Conservation (phyloP, 345 rosid genomes). For the Firmiana major region DNA sequence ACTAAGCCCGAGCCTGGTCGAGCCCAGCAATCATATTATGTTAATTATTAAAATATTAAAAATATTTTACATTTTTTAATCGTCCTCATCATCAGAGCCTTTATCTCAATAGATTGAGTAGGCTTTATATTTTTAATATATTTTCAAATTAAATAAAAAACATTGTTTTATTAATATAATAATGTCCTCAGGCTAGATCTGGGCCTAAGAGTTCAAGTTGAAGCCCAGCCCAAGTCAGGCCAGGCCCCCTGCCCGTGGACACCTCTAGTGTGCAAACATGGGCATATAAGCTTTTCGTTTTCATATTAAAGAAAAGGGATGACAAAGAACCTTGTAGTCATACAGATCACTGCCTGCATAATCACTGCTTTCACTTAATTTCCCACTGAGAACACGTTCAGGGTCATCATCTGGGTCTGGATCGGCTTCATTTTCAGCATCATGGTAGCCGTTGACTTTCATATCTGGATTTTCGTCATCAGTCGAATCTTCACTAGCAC, state of each 20-base stretch:
- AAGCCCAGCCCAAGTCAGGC: background rate
- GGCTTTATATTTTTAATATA: background rate
- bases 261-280: background rate
- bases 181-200: background rate
- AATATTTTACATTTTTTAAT: background rate
- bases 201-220: background rate
- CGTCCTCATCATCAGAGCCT: background rate
- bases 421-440: conserved; percentile 90
- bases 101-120: too few species aligned
- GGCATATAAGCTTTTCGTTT: background rate
- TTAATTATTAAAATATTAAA: background rate
- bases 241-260: background rate
- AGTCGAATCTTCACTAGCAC: conserved; percentile 83
- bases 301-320: conserved; percentile 13
- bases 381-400: conserved; percentile 75
- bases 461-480: conserved; percentile 75
- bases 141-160: background rate
- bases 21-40: background rate
- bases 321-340: conserved; percentile 70
- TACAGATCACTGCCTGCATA: conserved; percentile 81
- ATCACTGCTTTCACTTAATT: conserved; percentile 88
- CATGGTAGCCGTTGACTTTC: conserved; percentile 72
- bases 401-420: conserved; percentile 76
- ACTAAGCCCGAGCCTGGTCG: background rate
- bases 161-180: background rate